Base-by-base conservation (phyloP, 768 basidiomycete species). In the Lentinula lateritia region DNA sequence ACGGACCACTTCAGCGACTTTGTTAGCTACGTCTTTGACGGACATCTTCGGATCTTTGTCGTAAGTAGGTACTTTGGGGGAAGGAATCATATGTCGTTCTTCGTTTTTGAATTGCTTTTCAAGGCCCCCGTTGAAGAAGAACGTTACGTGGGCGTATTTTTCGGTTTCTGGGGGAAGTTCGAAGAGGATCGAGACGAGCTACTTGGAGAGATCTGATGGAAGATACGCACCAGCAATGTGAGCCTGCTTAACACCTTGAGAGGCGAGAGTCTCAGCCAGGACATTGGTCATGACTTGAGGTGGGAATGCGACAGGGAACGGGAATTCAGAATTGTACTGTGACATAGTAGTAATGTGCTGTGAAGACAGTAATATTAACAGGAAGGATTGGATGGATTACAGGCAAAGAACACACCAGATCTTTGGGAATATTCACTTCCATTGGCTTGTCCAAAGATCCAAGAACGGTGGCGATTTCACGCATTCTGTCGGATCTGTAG, bases 61-160 rank as follows among this genome's bases (percentile, higher is more conserved):
- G 74, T 98, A 98, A 6, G 95, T 98, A 6, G 95, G 88, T 34
- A 96, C 94, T 68, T 92, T 95, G 45, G 94, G 95, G 15, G 93
- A 95, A 3, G 92, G 84, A 62, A 96, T 87, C 91, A 97, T 87
- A 71, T 87, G 80, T 15, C 95, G 80, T 66, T 92, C 89, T 70
- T 97, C 95, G 38, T 78, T 73, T 13, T 83, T 79, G 74, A 92
- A 98, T 68, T 95, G 92, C 71, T 94, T 92, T 79, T 97, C 95
- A 34, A 94, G 87, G 60, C 95, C 95, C 13, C 95, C 95, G 73
- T 96, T 97, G 83, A 97, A 96, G 83, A 96, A 97, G 81, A 97
- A 96, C 0, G 95, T 98, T 60, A 98, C 92, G 70, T 98, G 95
- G 1, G 94, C 94, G 73, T 95, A 98, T 75, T 98, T 96, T 72